Evolutionary conservation across 202 grass and related monocot species (phyloP), one percentile per base, ranked within the genome.

Genomic region (Miscanthus sacchariflorus): DNA sequence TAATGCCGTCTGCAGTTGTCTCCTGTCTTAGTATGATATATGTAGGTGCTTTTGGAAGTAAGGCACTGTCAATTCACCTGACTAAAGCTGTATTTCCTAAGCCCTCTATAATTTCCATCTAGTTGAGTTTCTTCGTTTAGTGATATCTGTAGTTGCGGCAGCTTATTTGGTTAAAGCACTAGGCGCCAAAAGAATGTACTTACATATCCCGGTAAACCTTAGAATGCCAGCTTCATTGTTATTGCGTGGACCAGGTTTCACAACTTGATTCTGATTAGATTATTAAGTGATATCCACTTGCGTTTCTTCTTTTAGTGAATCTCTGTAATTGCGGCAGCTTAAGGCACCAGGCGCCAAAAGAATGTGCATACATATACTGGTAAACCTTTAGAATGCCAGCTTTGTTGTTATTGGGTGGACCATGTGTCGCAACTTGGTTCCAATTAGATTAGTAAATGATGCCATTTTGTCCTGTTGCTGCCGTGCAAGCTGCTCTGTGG

Each of bases 361-460:
- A n/a, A 59, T 59, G 19, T 81, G 66, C 78, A 43, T 84, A 43
- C 42, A 24, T 63, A 23, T 67, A 33, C 67, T 81, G 66, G 12
- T 75, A 88, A 78, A 18, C 72, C 66, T 83, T 85, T 85, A 79
- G 73, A 81, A 88, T 54, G 82, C 10, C 27, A 54, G 7, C 9
- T 70, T 72, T 68, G 76, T 86, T 64, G 69, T 86, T 93, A 28
- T 90, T 76, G 86, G 49, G 86, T 93, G 69, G 64, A 83, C 36
- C 18, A 4, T 10, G 79, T 9, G 46, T 86, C 4, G 44, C 15
- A 48, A 38, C 39, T 45, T 82, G 38, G 64, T 76, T 68, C 50
- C 45, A 10, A 52, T 48, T 69, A 78, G 68, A 77, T 90, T 74
- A 76, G 78, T 88, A 65, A 65, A 86, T 48, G 17, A 19, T 52